A percentile compares a stretch with the other conserved stretches of the same genome.
These are phyloP conservation scores for Phytopythium montanum DNA, from an alignment of 352 stramenopile genomes.

Conservation along the genomic window DNA sequence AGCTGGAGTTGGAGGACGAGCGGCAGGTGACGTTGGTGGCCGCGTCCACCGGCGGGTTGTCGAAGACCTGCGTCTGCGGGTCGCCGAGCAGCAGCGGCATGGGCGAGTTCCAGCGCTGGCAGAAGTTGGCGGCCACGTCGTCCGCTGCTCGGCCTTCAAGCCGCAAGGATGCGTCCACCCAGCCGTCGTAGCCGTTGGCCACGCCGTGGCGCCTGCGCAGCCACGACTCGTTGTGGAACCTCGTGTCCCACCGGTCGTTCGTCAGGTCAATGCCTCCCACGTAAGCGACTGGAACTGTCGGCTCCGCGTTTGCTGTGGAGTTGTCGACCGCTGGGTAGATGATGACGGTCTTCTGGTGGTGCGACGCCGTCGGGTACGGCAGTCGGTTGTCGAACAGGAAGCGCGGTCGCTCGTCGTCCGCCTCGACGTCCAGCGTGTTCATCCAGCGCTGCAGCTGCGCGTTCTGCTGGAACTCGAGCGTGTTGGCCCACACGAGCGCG, in stretches of 20 bases:
- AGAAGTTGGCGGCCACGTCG: constrained; percentile 57
- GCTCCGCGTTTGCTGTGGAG: not conserved
- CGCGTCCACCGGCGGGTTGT: constrained; percentile 34
- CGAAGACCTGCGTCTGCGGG: constrained; percentile 25
- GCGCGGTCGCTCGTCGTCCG: not conserved
- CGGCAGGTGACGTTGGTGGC: constrained; percentile 7
- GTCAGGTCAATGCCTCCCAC: constrained; percentile 50
- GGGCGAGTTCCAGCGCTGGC: constrained; percentile 47
- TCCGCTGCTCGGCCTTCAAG: constrained; percentile 39
- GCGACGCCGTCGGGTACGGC: constrained; percentile 17
- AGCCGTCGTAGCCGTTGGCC: constrained; percentile 36
- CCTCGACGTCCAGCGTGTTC: constrained; percentile 23
- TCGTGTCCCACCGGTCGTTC: constrained; percentile 59
- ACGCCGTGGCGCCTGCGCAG: constrained; percentile 25
- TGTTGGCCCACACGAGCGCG: constrained; percentile 51
- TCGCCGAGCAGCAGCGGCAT: constrained; percentile 11
- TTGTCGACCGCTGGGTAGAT: not conserved
- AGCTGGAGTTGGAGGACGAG: constrained; percentile 5
- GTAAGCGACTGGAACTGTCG: constrained; percentile 27
- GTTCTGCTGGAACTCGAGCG: constrained; percentile 37
- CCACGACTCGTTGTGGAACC: constrained; percentile 36
- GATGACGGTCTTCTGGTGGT: constrained; percentile 53
- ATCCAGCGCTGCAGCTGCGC: constrained; percentile 34
- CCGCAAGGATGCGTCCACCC: constrained; percentile 43
- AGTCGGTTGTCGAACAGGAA: constrained; percentile 58